Evolutionary conservation across 257 asterid species (phyloP).

Genomic region (Solanum habrochaites): DNA sequence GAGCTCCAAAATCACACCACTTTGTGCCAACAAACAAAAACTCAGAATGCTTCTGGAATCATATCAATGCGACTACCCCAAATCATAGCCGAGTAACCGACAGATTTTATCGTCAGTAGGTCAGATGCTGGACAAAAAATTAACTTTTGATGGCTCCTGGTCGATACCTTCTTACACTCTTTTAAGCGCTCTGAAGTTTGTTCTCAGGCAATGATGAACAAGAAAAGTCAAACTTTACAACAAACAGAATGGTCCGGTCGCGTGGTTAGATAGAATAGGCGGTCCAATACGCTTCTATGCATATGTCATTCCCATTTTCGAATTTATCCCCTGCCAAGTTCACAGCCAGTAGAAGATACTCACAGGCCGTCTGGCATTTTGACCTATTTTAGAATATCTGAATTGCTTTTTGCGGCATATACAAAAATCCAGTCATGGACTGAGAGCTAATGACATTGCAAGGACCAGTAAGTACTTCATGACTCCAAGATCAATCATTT

Average conservation of each 20-base stretch:
- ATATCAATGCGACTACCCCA: not conserved
- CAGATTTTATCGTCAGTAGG: not conserved
- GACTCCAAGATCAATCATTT: not conserved
- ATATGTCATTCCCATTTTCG: not conserved
- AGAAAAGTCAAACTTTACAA: not conserved
- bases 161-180: not conserved
- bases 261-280: not conserved
- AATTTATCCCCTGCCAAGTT: not conserved
- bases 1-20: no score
- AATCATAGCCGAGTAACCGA: not conserved
- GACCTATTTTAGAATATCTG: not conserved
- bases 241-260: not conserved
- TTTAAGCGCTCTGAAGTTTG: not conserved
- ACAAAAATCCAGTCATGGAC: not conserved
- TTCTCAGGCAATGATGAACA: not conserved
- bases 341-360: not conserved
- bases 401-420: not conserved
- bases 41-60: not conserved
- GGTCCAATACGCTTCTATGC: not conserved
- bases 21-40: no score
- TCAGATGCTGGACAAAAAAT: not conserved
- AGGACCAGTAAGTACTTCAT: not conserved
- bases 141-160: not conserved
- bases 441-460: not conserved
- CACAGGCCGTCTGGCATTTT: not conserved